Base-by-base conservation (phyloP, 2,329 filamentous ascomycete species). In the Fusarium pseudonygamai region DNA sequence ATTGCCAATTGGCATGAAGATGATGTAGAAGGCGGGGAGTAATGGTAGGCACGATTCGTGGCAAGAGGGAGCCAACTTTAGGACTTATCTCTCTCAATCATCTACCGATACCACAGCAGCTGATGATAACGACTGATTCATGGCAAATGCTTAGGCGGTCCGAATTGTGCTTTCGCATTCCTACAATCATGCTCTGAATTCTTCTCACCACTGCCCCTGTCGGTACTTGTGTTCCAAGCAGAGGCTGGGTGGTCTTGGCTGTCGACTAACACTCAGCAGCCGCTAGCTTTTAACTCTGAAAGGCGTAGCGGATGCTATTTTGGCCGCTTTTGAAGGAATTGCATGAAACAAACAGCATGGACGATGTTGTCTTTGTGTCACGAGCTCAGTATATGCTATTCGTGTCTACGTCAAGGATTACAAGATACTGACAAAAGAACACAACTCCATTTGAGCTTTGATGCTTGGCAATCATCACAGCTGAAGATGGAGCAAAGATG, bases 231-330 rank as follows among this genome's bases (percentile, higher is more conserved):
- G 28, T 65, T 47, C 61, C 59, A 52, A 71, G 37, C 60, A 69
- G 42, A 60, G 40, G 66, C 60, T 67, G 57, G 39, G 42, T 16
- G 40, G 50, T 42, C 67, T 66, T 70, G 59, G 66, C 65, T 52
- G 37, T 64, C 37, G 45, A 43, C 62, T 69, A 67, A 46, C 40
- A 69, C 62, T 47, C 71, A 60, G 66, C 61, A 72, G 55, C 56
- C 61, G 56, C 67, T 52, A 46, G 16, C 12, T 71, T 67, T 73
- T 71, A 67, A 67, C 70, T 60, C 42, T 62, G 52, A 71, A 46
- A 13, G 70, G 70, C 45, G 58, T 74, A 74, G 71, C 50, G 56
- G 40, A 61, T 73, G 49, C 71, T 73, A 74, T 73, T 73, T 73
- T 69, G 46, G 59, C 67, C 45, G 11, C 30, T 24, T 58, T 37